Evolutionary conservation across 2,329 filamentous ascomycete species (phyloP).

Genomic region (Trichoderma arundinaceum): DNA sequence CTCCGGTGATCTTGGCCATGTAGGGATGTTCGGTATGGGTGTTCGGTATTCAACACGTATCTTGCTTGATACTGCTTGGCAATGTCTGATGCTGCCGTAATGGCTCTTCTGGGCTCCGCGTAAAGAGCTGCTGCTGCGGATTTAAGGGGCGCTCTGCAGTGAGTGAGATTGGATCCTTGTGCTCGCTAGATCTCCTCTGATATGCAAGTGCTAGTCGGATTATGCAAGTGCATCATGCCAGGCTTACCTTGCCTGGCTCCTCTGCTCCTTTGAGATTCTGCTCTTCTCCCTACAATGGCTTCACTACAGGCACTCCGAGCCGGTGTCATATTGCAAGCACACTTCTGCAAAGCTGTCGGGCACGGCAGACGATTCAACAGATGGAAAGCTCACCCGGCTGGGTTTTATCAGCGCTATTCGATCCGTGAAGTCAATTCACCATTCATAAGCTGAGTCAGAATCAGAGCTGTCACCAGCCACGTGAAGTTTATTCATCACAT

Average conservation of each 20-base stretch:
- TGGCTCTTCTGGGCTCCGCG: too few species aligned
- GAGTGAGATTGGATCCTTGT: too few species aligned
- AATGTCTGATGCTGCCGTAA: too few species aligned
- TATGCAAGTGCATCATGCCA: conserved; percentile 7
- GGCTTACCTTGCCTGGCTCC: background rate
- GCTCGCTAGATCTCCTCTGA: background rate
- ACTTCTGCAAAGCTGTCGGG: background rate
- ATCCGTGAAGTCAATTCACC: conserved; percentile 1
- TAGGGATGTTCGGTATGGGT: background rate
- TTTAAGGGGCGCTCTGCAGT: too few species aligned
- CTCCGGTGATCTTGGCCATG: conserved; percentile 1
- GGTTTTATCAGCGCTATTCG: background rate
- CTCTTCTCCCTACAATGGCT: too few species aligned
- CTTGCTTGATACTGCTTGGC: too few species aligned
- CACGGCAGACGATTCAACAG: background rate
- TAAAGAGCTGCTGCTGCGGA: too few species aligned
- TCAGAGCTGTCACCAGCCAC: conserved; percentile 28
- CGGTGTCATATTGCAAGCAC: background rate
- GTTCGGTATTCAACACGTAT: too few species aligned
- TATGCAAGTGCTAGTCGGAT: background rate
- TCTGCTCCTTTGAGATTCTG: too few species aligned
- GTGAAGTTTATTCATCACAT: conserved; percentile 17
- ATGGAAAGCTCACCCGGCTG: background rate
- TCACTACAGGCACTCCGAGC: background rate
- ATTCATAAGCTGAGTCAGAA: conserved; percentile 25